Base-by-base conservation (phyloP, 1,139 yeast genomes). In the Suhomyces wounanorum region DNA sequence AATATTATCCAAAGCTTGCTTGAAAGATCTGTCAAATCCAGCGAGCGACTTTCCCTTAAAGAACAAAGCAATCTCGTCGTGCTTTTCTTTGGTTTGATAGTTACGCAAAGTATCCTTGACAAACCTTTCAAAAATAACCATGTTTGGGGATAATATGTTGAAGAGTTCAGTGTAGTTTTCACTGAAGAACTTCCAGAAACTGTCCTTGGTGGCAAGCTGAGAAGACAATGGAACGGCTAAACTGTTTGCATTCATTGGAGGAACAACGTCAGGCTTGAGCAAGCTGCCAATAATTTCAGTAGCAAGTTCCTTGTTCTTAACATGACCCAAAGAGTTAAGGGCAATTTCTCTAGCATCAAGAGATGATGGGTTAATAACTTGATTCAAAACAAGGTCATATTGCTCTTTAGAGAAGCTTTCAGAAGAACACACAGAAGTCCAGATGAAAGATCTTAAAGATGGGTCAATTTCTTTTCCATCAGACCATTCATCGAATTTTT, bases 231-330 rank as follows among this genome's bases (percentile, higher is more conserved):
- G 72, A 14, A 68, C 68, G 1, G 83, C 79, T 52, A 85, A 68
- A 61, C 79, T 84, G 61, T 84, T 87, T 25, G 82, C 75, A 63
- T 88, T 90, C 89, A 88, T 89, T 43, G 79, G 79, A n/a, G 89
- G 87, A 33, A 86, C 69, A 11, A 73, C 66, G 2, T 62, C 59
- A 17, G 76, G 74, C 49, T 75, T 72, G 40, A 76, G 62, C 42
- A 83, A 65, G 55, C 73, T 62, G 0, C 61, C 63, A 35, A 83
- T 61, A 46, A 83, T 68, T 50, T 64, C 63, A 11, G 68, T 63
- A 40, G 80, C 67, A 37, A 73, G 67, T 11, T 61, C 61, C 6
- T 66, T 59, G 45, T 74, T 70, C n/a, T 69, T 65, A n/a, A 82
- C 77, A 8, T 76, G 67, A 4, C 94, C 94, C 48, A 87, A 68